phyloP scores from a whole-genome alignment of 2,329 filamentous ascomycete genomes.

The Nothophoma quercina region DNA sequence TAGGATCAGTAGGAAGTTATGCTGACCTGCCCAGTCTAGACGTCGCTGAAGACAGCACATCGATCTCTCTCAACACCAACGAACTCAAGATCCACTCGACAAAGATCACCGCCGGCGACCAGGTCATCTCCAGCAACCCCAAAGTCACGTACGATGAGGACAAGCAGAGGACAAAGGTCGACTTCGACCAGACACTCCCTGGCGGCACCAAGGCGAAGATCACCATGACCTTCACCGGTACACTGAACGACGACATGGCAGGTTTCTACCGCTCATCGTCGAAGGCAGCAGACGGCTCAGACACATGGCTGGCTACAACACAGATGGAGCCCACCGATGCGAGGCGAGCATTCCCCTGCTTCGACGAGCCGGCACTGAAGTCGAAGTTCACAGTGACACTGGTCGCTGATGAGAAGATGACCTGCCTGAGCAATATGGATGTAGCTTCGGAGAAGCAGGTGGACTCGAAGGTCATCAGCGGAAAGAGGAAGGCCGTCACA shows the following conservation, averaged over 20 bases:
- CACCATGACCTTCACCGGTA: constrained; percentile 78
- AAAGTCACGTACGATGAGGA: constrained; percentile 77
- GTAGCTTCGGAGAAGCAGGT: constrained; percentile 80
- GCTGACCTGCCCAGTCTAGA: constrained; percentile 66
- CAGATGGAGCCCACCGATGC: constrained; percentile 98
- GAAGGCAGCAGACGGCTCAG: constrained; percentile 79
- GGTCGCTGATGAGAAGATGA: constrained; percentile 87
- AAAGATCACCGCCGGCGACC: constrained; percentile 69
- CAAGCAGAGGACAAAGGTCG: constrained; percentile 81
- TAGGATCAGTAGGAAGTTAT: neutral
- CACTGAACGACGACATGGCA: constrained; percentile 92
- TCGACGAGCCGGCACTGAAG: constrained; percentile 94
- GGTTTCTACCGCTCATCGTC: constrained; percentile 97
- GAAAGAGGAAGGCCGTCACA: constrained; percentile 81
- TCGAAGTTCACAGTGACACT: constrained; percentile 91
- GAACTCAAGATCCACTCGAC: constrained; percentile 84
- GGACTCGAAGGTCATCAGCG: constrained; percentile 66
- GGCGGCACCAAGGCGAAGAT: constrained; percentile 81
- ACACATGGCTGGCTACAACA: constrained; percentile 84
- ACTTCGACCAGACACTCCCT: constrained; percentile 75
- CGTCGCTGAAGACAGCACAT: constrained; percentile 82
- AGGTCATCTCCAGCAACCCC: constrained; percentile 67
- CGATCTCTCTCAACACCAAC: constrained; percentile 85
- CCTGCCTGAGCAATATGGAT: constrained; percentile 97
- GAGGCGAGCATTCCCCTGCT: constrained; percentile 91